Conservation (phyloP, 495 filamentous ascomycete species). For the Tuber microsphaerosporum region DNA sequence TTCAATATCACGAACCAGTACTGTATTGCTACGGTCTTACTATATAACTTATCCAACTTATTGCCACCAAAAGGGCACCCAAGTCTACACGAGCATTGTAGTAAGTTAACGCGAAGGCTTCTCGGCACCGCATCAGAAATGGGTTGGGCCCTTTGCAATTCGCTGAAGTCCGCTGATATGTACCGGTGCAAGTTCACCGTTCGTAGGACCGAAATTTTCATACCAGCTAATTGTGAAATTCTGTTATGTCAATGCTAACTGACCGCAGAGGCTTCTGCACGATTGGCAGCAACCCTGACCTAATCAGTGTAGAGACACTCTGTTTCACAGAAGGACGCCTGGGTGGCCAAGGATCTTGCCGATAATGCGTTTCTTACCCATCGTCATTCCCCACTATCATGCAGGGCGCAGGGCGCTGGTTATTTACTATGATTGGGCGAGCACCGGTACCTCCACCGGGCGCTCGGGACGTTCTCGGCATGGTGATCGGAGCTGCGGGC, state of each 20-base stretch:
- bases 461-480: not conserved
- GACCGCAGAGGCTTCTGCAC: not conserved
- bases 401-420: not conserved
- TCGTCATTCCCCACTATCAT: not conserved
- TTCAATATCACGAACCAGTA: not conserved
- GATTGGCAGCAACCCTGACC: not conserved
- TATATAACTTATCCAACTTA: not conserved
- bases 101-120: not conserved
- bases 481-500: not conserved
- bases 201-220: not conserved
- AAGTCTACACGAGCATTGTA: not conserved
- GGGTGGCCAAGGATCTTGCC: not conserved
- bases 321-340: not conserved
- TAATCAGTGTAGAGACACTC: not conserved
- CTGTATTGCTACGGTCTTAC: not conserved
- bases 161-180: not conserved
- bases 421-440: not conserved
- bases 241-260: not conserved
- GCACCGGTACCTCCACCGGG: not conserved
- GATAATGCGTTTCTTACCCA: not conserved
- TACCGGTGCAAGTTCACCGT: not conserved
- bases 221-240: not conserved
- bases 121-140: not conserved
- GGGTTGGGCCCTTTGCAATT: not conserved
- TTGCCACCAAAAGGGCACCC: not conserved